These are phyloP conservation scores for Phaeosphaeriaceae sp. DNA, from an alignment of 2,329 filamentous ascomycete genomes.

Conservation along the genomic window DNA sequence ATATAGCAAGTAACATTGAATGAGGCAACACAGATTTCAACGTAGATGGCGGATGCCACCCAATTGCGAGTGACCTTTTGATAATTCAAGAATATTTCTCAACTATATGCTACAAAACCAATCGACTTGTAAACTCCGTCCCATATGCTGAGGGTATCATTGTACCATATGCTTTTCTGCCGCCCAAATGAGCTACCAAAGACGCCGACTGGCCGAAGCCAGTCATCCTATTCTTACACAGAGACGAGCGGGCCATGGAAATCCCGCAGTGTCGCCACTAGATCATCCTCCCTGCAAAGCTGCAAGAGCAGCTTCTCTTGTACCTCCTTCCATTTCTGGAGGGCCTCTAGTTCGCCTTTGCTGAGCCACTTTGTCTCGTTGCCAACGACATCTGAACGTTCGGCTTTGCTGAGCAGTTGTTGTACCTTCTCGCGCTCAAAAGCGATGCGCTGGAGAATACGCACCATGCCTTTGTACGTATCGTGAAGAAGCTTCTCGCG, in stretches of 20 bases:
- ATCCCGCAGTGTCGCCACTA: slow-evolving; percentile 83
- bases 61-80: neutral
- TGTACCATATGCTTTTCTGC: slow-evolving; percentile 15
- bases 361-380: slow-evolving; percentile 82
- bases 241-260: slow-evolving; percentile 44
- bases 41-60: neutral
- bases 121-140: slow-evolving; percentile 5
- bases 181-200: neutral
- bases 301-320: slow-evolving; percentile 79
- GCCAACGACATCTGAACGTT: slow-evolving; percentile 84
- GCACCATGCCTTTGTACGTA: slow-evolving; percentile 87
- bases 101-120: neutral
- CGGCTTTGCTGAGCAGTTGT: slow-evolving; percentile 78
- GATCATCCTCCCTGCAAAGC: slow-evolving; percentile 80
- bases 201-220: slow-evolving; percentile 8
- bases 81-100: neutral
- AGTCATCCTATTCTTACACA: slow-evolving; percentile 11
- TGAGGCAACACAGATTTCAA: neutral
- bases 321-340: slow-evolving; percentile 68
- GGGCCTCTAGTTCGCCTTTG: slow-evolving; percentile 72
- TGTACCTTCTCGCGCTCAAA: slow-evolving; percentile 76
- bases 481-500: slow-evolving; percentile 76
- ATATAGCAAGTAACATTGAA: neutral
- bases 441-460: slow-evolving; percentile 79
- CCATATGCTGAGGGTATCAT: slow-evolving; percentile 17